Evolutionary conservation across 2,329 filamentous ascomycete species (phyloP), one percentile per base, ranked within the genome.

Genomic region (Phoma sp.): DNA sequence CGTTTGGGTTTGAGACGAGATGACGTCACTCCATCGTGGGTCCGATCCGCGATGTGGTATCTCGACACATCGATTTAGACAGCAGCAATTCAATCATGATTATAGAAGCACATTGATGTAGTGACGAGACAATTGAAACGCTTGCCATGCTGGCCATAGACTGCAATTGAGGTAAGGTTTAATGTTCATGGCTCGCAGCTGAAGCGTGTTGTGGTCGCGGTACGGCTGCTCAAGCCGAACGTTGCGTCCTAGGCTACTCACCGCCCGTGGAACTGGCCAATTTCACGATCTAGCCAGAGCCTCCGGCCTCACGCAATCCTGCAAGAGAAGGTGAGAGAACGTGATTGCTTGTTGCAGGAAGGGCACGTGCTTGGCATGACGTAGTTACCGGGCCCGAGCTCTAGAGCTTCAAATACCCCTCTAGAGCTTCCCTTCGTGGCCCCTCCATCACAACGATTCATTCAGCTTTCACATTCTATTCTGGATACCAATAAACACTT

Each of bases 281-380:
- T 20, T 18, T 26, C 14, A 23, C 21, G 57, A 61, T 58, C 57
- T 56, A 55, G 51, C 49, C 47, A 49, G 62, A 65, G 62, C 62
- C 59, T 47, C 61, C 59, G 29, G 36, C 33, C 55, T 43, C 42
- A 47, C 32, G 42, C 40, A 50, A 50, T 50, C 47, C 42, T 50
- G 52, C 52, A 50, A 38, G 29, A 50, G 52, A 56, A 56, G 34
- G 34, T 38, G 42, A 50, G 47, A 50, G 52, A 56, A 56, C 12
- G 42, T n/a, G 18, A 25, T 49, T 50, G 52, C 36, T 37, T 40
- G 42, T 30, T 17, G 9, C 15, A 42, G 32, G 28, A 15, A 34
- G n/a, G 34, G 32, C 48, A 47, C 33, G 58, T 39, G 43, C 68
- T 71, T 72, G 68, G 69, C 69, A 69, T 73, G 69, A 72, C 68